Conservation (phyloP, 257 asterid genomes). For the Rubia yunnanensis region DNA sequence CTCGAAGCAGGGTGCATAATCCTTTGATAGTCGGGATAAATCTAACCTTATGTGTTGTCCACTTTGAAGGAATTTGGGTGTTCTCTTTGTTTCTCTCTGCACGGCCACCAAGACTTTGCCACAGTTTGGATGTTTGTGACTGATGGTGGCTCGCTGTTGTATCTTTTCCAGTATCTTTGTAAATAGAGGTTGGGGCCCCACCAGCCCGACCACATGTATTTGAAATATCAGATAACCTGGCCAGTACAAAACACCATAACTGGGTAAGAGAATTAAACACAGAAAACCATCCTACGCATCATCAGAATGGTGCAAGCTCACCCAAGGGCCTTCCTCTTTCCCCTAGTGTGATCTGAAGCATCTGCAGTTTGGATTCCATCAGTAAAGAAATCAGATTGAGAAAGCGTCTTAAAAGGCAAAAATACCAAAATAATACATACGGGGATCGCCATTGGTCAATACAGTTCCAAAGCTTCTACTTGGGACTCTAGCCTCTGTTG, state of each 20-base stretch:
- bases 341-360: constrained; percentile 46
- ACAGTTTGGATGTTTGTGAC: constrained; percentile 38
- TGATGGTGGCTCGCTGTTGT: constrained; percentile 28
- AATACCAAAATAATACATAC: constrained; percentile 24
- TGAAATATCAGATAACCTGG: constrained; percentile 5
- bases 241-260: neutral
- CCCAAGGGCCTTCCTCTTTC: constrained; percentile 60
- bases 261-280: neutral
- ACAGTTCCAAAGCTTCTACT: constrained; percentile 85
- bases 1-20: neutral
- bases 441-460: constrained; percentile 42
- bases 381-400: constrained; percentile 17
- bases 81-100: constrained; percentile 95
- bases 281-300: neutral
- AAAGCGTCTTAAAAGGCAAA: neutral
- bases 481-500: constrained; percentile 40
- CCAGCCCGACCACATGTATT: constrained; percentile 34
- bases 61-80: constrained; percentile 70
- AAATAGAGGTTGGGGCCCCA: constrained; percentile 49
- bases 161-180: constrained; percentile 47
- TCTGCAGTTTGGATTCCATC: constrained; percentile 58
- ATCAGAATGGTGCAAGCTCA: constrained; percentile 19
- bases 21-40: neutral
- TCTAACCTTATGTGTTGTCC: constrained; percentile 77
- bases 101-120: constrained; percentile 80